Percentiles rank a stretch among this genome's conserved stretches.
Conservation (phyloP, 305 asterid genomes). For the Stenogyne calaminthoides region DNA sequence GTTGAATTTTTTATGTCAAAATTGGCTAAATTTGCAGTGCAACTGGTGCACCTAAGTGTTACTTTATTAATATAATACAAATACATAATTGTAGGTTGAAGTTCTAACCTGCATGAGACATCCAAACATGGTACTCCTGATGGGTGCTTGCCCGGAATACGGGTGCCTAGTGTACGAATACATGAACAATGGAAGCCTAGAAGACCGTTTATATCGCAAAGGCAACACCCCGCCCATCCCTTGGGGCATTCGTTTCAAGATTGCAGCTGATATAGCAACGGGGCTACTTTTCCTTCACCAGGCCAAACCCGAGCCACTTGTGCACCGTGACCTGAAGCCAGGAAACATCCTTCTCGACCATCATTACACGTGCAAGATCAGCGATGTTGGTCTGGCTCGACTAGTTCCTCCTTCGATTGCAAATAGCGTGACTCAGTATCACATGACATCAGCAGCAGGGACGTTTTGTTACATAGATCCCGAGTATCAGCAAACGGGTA, state of each 20-base stretch:
- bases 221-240: conserved; percentile 73
- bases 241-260: conserved; percentile 61
- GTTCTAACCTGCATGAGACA: conserved; percentile 74
- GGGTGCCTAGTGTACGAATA: conserved; percentile 80
- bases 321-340: conserved; percentile 75
- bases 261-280: conserved; percentile 68
- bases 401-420: conserved; percentile 72
- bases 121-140: conserved; percentile 82
- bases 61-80: background rate
- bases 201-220: conserved; percentile 68
- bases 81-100: conserved; percentile 51
- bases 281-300: conserved; percentile 78
- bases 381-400: conserved; percentile 70
- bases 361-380: conserved; percentile 67
- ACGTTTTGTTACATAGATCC: conserved; percentile 80
- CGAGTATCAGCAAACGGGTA: conserved; percentile 73
- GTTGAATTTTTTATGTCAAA: background rate
- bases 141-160: conserved; percentile 84
- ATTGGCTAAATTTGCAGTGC: background rate
- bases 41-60: background rate
- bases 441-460: conserved; percentile 80
- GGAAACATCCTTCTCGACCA: conserved; percentile 63
- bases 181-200: conserved; percentile 80
- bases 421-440: conserved; percentile 60
- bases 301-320: conserved; percentile 72